These are phyloP conservation scores for Lindgomyces ingoldianus DNA, from an alignment of 495 filamentous ascomycete species.

Conservation along the genomic window DNA sequence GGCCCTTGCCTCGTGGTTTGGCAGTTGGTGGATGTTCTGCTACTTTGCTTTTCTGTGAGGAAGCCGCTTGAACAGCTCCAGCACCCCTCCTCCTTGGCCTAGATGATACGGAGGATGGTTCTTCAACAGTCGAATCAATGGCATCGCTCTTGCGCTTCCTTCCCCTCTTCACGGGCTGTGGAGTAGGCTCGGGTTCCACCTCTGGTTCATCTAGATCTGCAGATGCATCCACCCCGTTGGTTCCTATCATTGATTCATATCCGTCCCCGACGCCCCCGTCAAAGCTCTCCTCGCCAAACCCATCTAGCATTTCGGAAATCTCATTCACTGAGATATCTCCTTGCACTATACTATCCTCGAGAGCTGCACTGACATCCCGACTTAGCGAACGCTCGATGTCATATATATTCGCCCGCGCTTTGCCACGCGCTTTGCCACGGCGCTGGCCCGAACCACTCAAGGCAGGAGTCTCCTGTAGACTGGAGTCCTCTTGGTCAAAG, in stretches of 20 bases:
- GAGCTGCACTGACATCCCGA: slow-evolving; percentile 3
- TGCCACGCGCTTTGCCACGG: slow-evolving; percentile 7
- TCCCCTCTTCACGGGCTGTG: slow-evolving; percentile 17
- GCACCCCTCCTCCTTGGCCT: not conserved
- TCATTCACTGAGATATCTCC: slow-evolving; percentile 23
- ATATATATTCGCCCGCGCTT: slow-evolving; percentile 21
- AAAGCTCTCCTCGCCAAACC: slow-evolving; percentile 18
- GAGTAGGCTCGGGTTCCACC: not conserved
- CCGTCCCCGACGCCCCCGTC: slow-evolving; percentile 16
- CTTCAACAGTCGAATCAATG: slow-evolving; percentile 10
- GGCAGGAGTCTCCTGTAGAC: slow-evolving; percentile 28
- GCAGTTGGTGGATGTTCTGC: not conserved
- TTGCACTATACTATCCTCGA: slow-evolving; percentile 32
- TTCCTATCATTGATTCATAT: slow-evolving; percentile 3
- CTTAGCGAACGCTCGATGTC: slow-evolving; percentile 27
- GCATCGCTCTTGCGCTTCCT: slow-evolving; percentile 33
- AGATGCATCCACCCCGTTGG: not conserved
- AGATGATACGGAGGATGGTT: not conserved
- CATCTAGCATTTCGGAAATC: slow-evolving; percentile 18
- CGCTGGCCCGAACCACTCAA: slow-evolving; percentile 11
- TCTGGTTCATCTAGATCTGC: slow-evolving; percentile 11
- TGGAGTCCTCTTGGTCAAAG: slow-evolving; percentile 41
- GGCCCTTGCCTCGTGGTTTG: not conserved
- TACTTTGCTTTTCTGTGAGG: not conserved
- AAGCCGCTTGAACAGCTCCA: not conserved